Conservation (phyloP, 2,329 filamentous ascomycete genomes). For the Phaeosphaeriaceae sp. region DNA sequence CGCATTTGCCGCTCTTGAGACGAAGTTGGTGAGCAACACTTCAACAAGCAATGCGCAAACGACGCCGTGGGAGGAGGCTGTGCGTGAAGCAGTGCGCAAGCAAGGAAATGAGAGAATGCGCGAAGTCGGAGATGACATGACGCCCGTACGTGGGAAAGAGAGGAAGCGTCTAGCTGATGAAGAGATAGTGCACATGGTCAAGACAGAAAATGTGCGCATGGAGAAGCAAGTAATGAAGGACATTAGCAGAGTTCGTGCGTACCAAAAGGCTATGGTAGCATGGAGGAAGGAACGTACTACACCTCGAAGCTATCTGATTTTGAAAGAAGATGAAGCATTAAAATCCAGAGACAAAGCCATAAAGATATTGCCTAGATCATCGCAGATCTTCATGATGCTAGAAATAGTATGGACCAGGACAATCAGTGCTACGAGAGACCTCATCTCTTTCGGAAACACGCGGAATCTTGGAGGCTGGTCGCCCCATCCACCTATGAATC, state of each 20-base stretch:
- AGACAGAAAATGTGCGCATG: background rate
- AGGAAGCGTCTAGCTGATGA: background rate
- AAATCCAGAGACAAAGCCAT: too few relatives aligned
- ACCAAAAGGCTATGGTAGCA: too few relatives aligned
- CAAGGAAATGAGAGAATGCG: background rate
- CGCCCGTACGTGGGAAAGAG: background rate
- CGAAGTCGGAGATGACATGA: background rate
- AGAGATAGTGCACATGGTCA: background rate
- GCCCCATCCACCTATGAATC: background rate
- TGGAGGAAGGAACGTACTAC: too few relatives aligned
- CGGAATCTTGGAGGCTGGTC: background rate
- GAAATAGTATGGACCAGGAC: too few relatives aligned
- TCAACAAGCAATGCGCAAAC: background rate
- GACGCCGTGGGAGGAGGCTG: background rate
- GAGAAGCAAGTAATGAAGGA: too few relatives aligned
- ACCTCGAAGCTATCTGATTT: too few relatives aligned
- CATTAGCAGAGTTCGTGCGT: too few relatives aligned
- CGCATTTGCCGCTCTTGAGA: background rate
- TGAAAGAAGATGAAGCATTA: too few relatives aligned
- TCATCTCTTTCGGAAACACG: background rate
- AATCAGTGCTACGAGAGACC: background rate
- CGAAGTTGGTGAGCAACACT: background rate
- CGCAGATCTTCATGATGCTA: too few relatives aligned
- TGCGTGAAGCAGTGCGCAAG: background rate
- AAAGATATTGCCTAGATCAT: too few relatives aligned